phyloP scores from a whole-genome alignment of 768 basidiomycete genomes.

The Psilocybe azurescens region DNA sequence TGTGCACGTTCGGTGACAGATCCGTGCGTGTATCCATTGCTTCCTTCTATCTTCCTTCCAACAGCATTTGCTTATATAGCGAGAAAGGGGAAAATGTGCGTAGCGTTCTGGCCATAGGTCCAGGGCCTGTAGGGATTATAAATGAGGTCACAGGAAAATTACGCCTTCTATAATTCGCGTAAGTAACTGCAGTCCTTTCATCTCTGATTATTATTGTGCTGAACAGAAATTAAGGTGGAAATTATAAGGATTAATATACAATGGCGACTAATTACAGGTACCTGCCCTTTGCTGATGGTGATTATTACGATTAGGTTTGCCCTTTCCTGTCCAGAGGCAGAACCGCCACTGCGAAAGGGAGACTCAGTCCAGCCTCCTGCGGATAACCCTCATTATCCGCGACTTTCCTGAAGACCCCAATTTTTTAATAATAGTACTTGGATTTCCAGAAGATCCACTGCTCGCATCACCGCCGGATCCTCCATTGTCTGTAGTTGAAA shows the following conservation, averaged over 20 bases:
- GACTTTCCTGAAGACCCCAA: neutral
- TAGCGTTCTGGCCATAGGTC: conserved; percentile 92
- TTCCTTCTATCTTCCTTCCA: conserved; percentile 4
- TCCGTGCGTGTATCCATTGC: conserved; percentile 56
- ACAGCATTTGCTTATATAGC: conserved; percentile 46
- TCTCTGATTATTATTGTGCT: no score
- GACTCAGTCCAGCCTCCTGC: conserved; percentile 2
- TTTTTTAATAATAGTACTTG: neutral
- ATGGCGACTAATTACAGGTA: neutral
- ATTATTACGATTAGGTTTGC: no score
- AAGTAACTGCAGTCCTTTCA: no score
- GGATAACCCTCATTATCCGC: conserved; percentile 6
- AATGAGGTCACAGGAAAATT: conserved; percentile 75
- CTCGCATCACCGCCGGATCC: conserved; percentile 39
- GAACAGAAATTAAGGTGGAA: no score
- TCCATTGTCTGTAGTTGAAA: conserved; percentile 39
- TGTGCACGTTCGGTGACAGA: conserved; percentile 78
- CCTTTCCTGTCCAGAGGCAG: no score
- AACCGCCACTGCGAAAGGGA: neutral
- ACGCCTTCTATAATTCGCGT: conserved; percentile 23
- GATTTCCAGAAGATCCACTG: conserved; percentile 26
- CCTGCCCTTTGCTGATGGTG: neutral
- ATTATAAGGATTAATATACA: no score
- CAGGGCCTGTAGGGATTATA: conserved; percentile 82
- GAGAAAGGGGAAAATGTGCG: conserved; percentile 76